These are phyloP conservation scores for Amoebophrya sp. DNA, from an alignment of 169 alveolate genomes.

Conservation along the genomic window DNA sequence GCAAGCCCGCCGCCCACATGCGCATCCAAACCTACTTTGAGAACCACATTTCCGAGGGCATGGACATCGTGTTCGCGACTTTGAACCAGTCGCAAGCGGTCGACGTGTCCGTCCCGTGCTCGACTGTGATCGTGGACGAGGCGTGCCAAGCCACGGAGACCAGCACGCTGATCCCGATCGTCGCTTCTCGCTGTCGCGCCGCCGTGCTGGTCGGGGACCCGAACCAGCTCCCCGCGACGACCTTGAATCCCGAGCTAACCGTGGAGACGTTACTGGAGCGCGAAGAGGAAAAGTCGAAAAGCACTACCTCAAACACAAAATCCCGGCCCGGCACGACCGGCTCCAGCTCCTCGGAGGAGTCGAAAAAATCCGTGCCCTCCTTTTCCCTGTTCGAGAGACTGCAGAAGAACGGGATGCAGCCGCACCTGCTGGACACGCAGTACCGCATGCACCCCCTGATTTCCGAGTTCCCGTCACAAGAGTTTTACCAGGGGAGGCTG, in stretches of 20 bases:
- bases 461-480: constrained; percentile 77
- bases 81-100: not conserved
- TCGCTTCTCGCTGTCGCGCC: not conserved
- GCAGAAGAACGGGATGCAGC: constrained; percentile 52
- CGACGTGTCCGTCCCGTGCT: not conserved
- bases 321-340: not conserved
- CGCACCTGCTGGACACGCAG: constrained; percentile 66
- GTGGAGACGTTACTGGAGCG: not conserved
- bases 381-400: constrained; percentile 62
- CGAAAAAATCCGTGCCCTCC: not conserved
- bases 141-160: not conserved
- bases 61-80: constrained; percentile 39
- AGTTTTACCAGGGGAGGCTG: constrained; percentile 70
- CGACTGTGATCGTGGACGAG: not conserved
- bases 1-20: not conserved
- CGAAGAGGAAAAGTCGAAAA: not conserved
- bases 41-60: constrained; percentile 47
- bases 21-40: not conserved
- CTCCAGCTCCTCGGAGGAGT: not conserved
- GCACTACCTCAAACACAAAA: too few relatives aligned
- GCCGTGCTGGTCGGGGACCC: constrained; percentile 89
- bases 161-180: not conserved
- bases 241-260: constrained; percentile 55
- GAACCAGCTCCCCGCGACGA: constrained; percentile 89
- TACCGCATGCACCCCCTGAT: constrained; percentile 88